Percentiles rank a stretch among this genome's conserved stretches.
phyloP scores from a whole-genome alignment of 805 yeast genomes.

The Brettanomyces nanus region DNA sequence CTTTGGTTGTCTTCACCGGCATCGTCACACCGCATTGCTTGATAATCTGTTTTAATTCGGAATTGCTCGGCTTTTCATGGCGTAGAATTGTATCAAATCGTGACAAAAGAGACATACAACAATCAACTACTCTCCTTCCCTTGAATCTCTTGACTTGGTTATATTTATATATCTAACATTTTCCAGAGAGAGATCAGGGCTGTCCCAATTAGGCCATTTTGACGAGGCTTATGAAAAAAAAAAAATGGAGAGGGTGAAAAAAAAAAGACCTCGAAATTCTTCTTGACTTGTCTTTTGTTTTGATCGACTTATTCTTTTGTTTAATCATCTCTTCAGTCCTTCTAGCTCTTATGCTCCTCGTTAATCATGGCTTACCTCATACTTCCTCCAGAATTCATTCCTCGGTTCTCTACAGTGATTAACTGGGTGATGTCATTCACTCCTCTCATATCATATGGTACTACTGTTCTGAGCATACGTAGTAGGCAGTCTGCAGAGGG shows the following conservation, averaged over 20 bases:
- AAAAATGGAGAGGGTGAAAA: background rate
- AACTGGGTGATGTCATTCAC: constrained; percentile 68
- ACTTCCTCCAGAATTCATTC: constrained; percentile 24
- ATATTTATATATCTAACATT: no score
- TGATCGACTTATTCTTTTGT: no score
- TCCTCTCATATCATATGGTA: constrained; percentile 81
- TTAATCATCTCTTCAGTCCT: background rate
- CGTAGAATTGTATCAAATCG: background rate
- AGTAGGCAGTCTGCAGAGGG: constrained; percentile 62
- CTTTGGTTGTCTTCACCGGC: background rate
- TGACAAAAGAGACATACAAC: background rate
- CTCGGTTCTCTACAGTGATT: constrained; percentile 33
- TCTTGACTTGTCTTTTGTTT: no score
- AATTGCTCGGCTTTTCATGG: background rate
- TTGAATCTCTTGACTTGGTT: no score
- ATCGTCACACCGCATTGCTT: background rate
- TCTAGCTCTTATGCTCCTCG: background rate
- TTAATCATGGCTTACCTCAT: constrained; percentile 22
- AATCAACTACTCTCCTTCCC: no score
- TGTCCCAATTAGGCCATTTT: no score
- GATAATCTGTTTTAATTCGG: background rate
- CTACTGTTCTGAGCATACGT: constrained; percentile 66
- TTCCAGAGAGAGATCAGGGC: no score
- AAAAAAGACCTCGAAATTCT: no score
- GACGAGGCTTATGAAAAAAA: background rate